Percentiles rank a stretch among this genome's conserved stretches.
phyloP scores from a whole-genome alignment of 2,329 filamentous ascomycete species.

The Aspergillus jensenii region DNA sequence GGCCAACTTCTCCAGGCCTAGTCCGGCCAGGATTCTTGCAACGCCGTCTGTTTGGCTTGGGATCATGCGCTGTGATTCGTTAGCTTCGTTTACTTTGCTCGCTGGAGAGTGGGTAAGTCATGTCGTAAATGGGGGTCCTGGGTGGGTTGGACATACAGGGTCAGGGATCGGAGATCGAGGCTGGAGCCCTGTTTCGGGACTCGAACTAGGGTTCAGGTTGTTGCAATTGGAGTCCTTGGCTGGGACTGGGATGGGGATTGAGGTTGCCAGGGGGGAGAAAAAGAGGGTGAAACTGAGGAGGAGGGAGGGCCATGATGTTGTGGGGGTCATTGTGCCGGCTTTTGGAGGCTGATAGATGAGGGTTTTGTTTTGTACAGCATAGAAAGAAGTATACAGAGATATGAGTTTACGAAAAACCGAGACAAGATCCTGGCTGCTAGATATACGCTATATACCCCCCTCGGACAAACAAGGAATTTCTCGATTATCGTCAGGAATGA shows the following conservation, averaged over 20 bases:
- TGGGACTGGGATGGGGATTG: not conserved
- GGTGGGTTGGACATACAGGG: not conserved
- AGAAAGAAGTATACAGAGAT: not conserved
- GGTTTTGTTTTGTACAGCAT: not conserved
- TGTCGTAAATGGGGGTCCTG: not conserved
- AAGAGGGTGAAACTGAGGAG: not conserved
- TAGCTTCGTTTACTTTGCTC: not conserved
- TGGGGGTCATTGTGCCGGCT: not conserved
- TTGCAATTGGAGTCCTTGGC: not conserved
- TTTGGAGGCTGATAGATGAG: too few species aligned
- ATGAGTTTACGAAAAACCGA: too few species aligned
- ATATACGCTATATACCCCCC: too few species aligned
- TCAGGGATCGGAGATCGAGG: not conserved
- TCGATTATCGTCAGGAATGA: too few species aligned
- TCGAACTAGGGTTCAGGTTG: not conserved
- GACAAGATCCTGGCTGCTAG: too few species aligned
- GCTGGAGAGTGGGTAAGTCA: not conserved
- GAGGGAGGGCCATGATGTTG: not conserved
- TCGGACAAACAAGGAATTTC: too few species aligned
- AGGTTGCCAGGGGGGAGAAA: not conserved
- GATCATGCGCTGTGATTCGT: conserved; percentile 9
- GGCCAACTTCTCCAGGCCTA: conserved; percentile 11
- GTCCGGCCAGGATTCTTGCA: conserved; percentile 2
- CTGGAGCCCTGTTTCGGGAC: not conserved
- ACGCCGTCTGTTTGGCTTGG: conserved; percentile 7